A percentile compares a stretch with the other conserved stretches of the same genome.
phyloP scores from a whole-genome alignment of 129 eudicot species.

The Gnaphalium uliginosum region DNA sequence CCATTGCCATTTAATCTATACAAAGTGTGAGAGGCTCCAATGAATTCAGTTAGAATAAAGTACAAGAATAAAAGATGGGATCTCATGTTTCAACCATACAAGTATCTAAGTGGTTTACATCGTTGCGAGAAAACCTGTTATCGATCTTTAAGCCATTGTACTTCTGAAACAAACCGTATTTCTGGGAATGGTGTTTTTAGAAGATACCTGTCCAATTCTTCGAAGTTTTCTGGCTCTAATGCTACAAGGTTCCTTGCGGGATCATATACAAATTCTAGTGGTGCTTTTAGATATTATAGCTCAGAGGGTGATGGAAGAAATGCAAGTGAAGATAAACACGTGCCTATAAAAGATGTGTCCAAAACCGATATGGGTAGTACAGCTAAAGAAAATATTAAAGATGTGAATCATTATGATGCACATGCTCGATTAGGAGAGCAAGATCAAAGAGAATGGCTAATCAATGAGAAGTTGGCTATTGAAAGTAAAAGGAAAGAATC shows the following conservation, averaged over 20 bases:
- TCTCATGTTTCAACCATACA: conserved; percentile 51
- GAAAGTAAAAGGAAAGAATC: conserved; percentile 82
- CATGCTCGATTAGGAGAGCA: conserved; percentile 86
- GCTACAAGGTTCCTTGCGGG: conserved; percentile 33
- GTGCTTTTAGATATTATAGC: conserved; percentile 57
- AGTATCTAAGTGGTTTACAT: conserved; percentile 39
- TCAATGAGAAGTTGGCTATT: conserved; percentile 75
- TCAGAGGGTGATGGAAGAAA: conserved; percentile 84
- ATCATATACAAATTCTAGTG: conserved; percentile 33
- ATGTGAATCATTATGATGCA: conserved; percentile 49
- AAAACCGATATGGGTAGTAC: conserved; percentile 43
- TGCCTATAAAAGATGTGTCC: conserved; percentile 49
- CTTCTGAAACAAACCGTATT: conserved; percentile 16
- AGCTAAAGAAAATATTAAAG: conserved; percentile 30
- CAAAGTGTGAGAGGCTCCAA: conserved; percentile 38
- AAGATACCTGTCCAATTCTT: conserved; percentile 48
- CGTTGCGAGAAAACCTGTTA: conserved; percentile 24
- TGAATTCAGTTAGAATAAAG: conserved; percentile 76
- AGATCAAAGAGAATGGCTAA: conserved; percentile 95
- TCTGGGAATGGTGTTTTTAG: conserved; percentile 36
- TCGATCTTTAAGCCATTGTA: conserved; percentile 26
- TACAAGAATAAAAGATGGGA: conserved; percentile 61
- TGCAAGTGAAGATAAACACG: conserved; percentile 66
- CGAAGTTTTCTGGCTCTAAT: conserved; percentile 28
- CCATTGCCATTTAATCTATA: conserved; percentile 18